Conservation (phyloP, 2,329 filamentous ascomycete species). For the Trichoderma sp. region DNA sequence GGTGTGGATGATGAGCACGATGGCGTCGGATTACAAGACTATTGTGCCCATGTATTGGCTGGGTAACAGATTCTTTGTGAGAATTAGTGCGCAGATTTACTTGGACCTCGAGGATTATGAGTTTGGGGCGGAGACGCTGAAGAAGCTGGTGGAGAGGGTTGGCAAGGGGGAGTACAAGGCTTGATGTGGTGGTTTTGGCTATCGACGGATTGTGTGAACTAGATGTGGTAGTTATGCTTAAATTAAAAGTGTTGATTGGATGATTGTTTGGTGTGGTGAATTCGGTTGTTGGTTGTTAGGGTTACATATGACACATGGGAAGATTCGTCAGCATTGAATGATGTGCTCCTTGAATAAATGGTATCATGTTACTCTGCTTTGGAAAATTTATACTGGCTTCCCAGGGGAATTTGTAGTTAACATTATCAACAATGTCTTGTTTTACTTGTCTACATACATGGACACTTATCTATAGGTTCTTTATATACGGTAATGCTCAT, state of each 20-base stretch:
- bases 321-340: background rate
- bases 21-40: conserved; percentile 64
- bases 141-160: conserved; percentile 45
- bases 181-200: background rate
- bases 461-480: background rate
- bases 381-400: background rate
- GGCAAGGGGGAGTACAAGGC: conserved; percentile 35
- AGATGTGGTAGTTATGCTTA: background rate
- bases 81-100: conserved; percentile 81
- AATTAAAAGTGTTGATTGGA: background rate
- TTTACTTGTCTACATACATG: background rate
- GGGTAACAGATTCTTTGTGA: conserved; percentile 62
- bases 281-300: background rate
- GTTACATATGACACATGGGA: background rate
- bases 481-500: background rate
- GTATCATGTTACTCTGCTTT: background rate
- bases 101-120: conserved; percentile 77
- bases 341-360: background rate
- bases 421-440: background rate
- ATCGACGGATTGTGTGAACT: background rate
- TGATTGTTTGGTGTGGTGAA: background rate
- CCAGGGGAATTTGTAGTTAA: background rate
- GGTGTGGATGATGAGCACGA: conserved; percentile 56
- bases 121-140: conserved; percentile 61
- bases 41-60: conserved; percentile 67